Evolutionary conservation across 495 filamentous ascomycete species (phyloP), one percentile per base, ranked within the genome.

Genomic region (Penicillium ochrochloron): DNA sequence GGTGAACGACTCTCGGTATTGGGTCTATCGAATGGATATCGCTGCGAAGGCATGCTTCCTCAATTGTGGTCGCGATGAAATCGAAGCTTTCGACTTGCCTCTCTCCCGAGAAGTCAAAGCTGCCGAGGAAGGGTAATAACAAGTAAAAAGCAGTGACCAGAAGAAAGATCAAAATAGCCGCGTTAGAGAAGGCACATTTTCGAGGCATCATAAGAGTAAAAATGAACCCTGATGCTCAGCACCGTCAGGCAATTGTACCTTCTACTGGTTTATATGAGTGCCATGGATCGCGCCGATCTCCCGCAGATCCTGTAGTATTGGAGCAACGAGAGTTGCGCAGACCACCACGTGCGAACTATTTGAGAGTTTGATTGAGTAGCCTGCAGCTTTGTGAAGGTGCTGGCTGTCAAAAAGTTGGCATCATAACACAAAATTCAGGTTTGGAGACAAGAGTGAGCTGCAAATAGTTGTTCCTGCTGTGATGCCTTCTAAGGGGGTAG

Each of bases 1-100:
- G 77, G 66, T 83, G 80, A 31, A 82, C 80, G 35, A 79, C 68
- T 59, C 82, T 82, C 8, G 81, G 81, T 23, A 83, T 82, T 6
- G 78, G 74, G 19, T 76, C 74, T 7, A 19, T 41, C 6, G 57
- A 6, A 11, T 37, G 14, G n/a, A 29, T 2, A 21, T 7, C 2
- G 39, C 52, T 61, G 31, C 51, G 8, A 39, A 63, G 42, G 39
- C 60, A 60, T 50, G 19, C 25, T 50, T 52, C 8, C 33, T 67
- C 65, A 0, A 53, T 48, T 0, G 12, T 5, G n/a, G 65, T 67
- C 1, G 46, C 33, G 29, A 64, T 44, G 23, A 65, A 65, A 57
- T 66, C 54, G 19, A 57, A 65, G 12, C n/a, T 53, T 27, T 64
- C 62, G 29, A 64, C 19, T 48, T 19, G 44, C 12, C 23, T 25